Evolutionary conservation across 306 rosid species (phyloP).

Genomic region (Bauhinia variegata): DNA sequence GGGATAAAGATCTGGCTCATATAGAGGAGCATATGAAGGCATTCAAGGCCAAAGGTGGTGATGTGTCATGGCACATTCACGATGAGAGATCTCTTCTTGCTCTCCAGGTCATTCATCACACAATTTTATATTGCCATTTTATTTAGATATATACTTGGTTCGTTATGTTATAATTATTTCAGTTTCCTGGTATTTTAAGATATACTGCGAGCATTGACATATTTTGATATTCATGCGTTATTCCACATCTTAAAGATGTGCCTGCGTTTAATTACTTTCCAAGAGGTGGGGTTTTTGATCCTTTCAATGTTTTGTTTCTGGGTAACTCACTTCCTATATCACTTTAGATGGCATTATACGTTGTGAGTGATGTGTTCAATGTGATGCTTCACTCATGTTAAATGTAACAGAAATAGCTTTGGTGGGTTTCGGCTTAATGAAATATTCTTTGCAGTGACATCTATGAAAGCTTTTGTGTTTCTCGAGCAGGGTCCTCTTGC

Average conservation of each 20-base stretch:
- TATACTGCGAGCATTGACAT: not conserved
- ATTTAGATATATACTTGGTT: conserved; percentile 13
- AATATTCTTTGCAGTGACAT: conserved; percentile 8
- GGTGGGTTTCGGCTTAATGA: conserved; percentile 20
- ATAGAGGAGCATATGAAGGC: conserved; percentile 93
- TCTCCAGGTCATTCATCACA: conserved; percentile 63
- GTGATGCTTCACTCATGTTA: conserved; percentile 7
- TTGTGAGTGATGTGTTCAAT: conserved; percentile 4
- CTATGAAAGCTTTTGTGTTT: conserved; percentile 27
- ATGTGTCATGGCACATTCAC: conserved; percentile 93
- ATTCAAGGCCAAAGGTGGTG: conserved; percentile 96
- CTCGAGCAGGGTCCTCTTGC: conserved; percentile 90
- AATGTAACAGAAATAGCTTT: conserved; percentile 1
- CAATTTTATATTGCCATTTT: conserved; percentile 17
- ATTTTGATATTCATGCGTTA: not conserved
- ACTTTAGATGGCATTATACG: conserved; percentile 7
- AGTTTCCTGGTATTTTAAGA: not conserved
- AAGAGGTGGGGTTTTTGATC: not conserved
- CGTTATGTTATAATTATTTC: conserved; percentile 5
- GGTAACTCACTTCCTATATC: not conserved
- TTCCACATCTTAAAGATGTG: not conserved
- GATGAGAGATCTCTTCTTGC: conserved; percentile 96
- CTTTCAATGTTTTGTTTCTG: not conserved
- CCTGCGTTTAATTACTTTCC: conserved; percentile 1
- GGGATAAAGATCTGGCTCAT: conserved; percentile 94